Base-by-base conservation (phyloP, 2,329 filamentous ascomycete species). In the Fusarium metavorans region DNA sequence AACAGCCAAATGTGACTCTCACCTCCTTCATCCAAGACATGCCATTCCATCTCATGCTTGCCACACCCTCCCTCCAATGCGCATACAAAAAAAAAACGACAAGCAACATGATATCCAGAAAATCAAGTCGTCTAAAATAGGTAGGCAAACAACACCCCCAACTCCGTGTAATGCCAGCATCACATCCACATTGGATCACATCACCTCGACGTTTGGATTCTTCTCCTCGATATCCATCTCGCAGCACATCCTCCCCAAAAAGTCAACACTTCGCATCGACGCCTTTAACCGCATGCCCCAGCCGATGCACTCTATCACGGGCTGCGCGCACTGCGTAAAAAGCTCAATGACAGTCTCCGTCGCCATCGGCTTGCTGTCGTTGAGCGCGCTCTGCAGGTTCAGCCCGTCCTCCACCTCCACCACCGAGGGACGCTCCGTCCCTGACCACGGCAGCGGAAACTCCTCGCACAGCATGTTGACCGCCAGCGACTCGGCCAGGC, bases 401-500 rank as follows among this genome's bases (percentile, higher is more conserved):
- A 74, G 43, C 6, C 76, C 76, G 23, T 78, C 76, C 32, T 77
- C 73, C 18, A 75, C 75, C 45, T 78, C 76, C n/a, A 77, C 70
- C 63, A 76, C 76, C 20, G 70, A 72, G 10, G 76, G 71, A n/a
- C 72, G 59, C 59, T 76, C 69, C 8, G 70, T 76, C 16, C 66
- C 71, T 32, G 70, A 63, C 76, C 76, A 77, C 10, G 76, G 75
- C 9, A 78, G 71, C 10, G 74, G 75, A 23, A 76, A 70, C 45
- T 78, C 75, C 69, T 78, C 76, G 70, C 76, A 72, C 35, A 78
- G 70, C 65, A 78, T 76, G n/a, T 78, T 76, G 18, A 77, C 75
- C 32, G 76, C 75, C 10, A 78, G 43, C 16, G 76, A 75, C 30
- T 76, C 76, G 10, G 77, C 76, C 35, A 76, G 67, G 16, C 63